Percentiles rank a stretch among this genome's conserved stretches.
Evolutionary conservation across 345 rosid species (phyloP).

Genomic region (Lepidium africanum): DNA sequence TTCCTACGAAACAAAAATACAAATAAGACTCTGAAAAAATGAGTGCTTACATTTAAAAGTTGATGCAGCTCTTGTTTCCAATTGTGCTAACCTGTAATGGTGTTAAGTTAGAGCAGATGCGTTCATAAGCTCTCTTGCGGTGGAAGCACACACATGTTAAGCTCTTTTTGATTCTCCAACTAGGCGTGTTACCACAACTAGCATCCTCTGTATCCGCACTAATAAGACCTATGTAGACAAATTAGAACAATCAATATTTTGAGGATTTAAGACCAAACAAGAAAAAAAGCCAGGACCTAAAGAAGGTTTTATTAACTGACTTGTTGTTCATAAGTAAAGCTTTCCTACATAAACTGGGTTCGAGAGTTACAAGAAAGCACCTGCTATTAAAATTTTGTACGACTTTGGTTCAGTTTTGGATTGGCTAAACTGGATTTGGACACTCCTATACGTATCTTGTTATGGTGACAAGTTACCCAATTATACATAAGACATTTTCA

Average conservation of each 20-base stretch:
- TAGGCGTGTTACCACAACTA: conserved; percentile 47
- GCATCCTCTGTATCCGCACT: conserved; percentile 38
- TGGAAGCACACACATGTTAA: conserved; percentile 90
- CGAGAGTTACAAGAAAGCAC: not conserved
- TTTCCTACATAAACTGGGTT: not conserved
- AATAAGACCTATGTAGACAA: not conserved
- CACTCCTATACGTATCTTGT: not conserved
- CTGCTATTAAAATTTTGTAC: not conserved
- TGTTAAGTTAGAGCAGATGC: conserved; percentile 65
- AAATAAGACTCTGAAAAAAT: not conserved
- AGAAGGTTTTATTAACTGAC: not conserved
- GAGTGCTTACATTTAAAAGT: not conserved
- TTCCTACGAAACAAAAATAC: conserved; percentile 37
- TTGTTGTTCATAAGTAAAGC: not conserved
- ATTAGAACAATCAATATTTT: not conserved
- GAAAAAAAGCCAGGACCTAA: not conserved
- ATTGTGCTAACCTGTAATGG: conserved; percentile 61
- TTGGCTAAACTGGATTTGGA: not conserved
- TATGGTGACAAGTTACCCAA: not conserved
- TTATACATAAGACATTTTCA: not conserved
- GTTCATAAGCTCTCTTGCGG: conserved; percentile 64
- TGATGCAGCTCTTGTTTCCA: not conserved
- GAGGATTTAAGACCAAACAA: not conserved
- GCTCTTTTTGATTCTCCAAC: conserved; percentile 75
- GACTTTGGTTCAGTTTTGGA: no score